Evolutionary conservation across 441 rosid genomes (phyloP), one percentile per base, ranked within the genome.

Genomic region (Melastoma candidum): DNA sequence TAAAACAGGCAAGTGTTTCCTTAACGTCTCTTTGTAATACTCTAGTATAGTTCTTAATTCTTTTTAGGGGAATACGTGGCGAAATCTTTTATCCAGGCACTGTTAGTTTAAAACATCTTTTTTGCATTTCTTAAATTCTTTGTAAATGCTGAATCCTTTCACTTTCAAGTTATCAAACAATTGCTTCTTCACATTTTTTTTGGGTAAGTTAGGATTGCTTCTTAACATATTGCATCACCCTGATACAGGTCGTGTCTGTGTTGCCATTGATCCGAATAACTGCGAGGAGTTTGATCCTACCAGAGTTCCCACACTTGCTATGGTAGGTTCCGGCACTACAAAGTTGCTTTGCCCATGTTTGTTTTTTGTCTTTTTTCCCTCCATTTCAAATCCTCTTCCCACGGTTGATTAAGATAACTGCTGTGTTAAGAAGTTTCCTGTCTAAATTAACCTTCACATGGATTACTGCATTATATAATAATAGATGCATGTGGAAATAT

Each of bases 241-340:
- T 57, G 54, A 48, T 66, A 22, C 66, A 93, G 98, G 98, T 49
- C 85, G 77, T 72, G 82, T 93, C 1, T 93, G 98, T 72, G 80
- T 89, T 63, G 90, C 96, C 41, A 89, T 93, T 56, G 97, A 93
- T 54, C 96, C 96, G 25, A 63, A 71, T 39, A 64, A 58, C 43
- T 86, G 96, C 26, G 95, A 84, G 58, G 93, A 83, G 54, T 89
- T 93, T 66, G 96, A 93, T 74, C 96, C 97, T 59, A 71, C 81
- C 44, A 58, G 78, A 41, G 96, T 89, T 51, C 98, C 97, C 58
- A 81, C 92, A 36, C 77, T 89, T 68, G 72, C 83, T 43, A 80
- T 69, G 92, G 96, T 85, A 25, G 47, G 59, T 56, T 7, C 39
- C 32, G 32, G 45, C 13, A n/a, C 11, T 44, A n/a, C 10, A 41